Base-by-base conservation (phyloP, 2,329 filamentous ascomycete genomes). In the Elsinoe necatrix region DNA sequence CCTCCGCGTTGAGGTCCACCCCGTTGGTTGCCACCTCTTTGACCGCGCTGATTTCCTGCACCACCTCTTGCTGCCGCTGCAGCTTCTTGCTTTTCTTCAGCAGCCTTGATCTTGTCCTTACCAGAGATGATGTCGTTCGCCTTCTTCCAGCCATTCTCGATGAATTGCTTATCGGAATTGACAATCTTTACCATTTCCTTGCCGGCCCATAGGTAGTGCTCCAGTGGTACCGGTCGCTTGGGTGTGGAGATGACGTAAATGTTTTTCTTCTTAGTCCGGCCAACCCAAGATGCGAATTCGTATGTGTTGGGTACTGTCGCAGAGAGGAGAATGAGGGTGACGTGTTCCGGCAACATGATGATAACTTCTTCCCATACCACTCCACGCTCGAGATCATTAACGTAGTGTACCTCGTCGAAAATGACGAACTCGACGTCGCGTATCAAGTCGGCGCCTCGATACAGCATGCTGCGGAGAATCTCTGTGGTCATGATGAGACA, bases 301-400 rank as follows among this genome's bases (percentile, higher is more conserved):
- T 96, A 83, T 0, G 93, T 97, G 68, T 98, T 98, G 1, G 93
- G 93, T 0, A 98, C 93, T 0, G 93, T 98, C 0, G 93, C 93
- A 3, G 93, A 98, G 2, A 98, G 80, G 1, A 97, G 76, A 63
- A 98, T 98, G 20, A 98, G 79, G 1, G 93, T 95, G 37, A 98
- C 89, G 72, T 98, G 93, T 68, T 95, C 91, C 0, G 93, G 93
- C 56, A 98, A 79, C 93, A 98, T 97, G 66, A 98, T 98, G 67
- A 98, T 98, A 65, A 98, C 93, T 72, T 98, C 93, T 71, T 98
- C 93, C 93, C 93, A 98, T 0, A 98, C 93, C 4, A 98, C 93
- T 66, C 93, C 93, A 72, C 93, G 82, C 70, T 97, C 93, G 23
- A 87, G 80, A 69, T 98, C 93, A 67, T 97, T 98, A 62, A 98